Percentiles rank a stretch among this genome's conserved stretches.
These are phyloP conservation scores for Salvia rosmarinus DNA, from an alignment of 257 asterid species.

Conservation along the genomic window DNA sequence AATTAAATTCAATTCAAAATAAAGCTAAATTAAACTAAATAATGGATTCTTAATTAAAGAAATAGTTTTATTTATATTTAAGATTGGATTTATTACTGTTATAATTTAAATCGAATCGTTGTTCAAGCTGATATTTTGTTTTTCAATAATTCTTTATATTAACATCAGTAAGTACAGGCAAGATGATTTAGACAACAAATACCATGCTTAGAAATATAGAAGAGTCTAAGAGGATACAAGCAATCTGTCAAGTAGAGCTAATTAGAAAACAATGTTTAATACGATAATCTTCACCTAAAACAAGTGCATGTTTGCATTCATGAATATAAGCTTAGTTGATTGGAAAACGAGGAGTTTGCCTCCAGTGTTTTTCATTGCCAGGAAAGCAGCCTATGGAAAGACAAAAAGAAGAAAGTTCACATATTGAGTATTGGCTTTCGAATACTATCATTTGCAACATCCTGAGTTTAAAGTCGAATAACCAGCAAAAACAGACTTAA, in stretches of 20 bases:
- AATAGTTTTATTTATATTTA: too few relatives aligned
- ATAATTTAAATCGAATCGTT: too few relatives aligned
- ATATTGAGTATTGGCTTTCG: conserved; percentile 4
- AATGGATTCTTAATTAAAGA: too few relatives aligned
- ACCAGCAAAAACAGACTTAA: background rate
- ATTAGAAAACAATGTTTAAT: conserved; percentile 7
- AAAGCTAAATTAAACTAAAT: too few relatives aligned
- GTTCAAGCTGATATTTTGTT: too few relatives aligned
- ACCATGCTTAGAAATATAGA: background rate
- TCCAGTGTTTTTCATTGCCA: conserved; percentile 88
- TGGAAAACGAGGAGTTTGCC: conserved; percentile 96
- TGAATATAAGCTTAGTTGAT: conserved; percentile 58
- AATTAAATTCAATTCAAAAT: too few relatives aligned
- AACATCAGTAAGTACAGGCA: background rate
- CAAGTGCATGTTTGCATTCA: background rate
- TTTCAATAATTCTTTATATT: too few relatives aligned
- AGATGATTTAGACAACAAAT: conserved; percentile 2
- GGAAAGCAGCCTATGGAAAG: conserved; percentile 77
- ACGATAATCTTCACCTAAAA: background rate
- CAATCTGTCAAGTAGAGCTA: conserved; percentile 10
- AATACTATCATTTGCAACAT: conserved; percentile 5
- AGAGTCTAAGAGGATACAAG: background rate
- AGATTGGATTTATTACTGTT: too few relatives aligned
- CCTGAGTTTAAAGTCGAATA: conserved; percentile 4
- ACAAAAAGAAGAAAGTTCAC: conserved; percentile 28